Evolutionary conservation across 1,284 basidiomycete species (phyloP).

Genomic region (Puccinia coronata): DNA sequence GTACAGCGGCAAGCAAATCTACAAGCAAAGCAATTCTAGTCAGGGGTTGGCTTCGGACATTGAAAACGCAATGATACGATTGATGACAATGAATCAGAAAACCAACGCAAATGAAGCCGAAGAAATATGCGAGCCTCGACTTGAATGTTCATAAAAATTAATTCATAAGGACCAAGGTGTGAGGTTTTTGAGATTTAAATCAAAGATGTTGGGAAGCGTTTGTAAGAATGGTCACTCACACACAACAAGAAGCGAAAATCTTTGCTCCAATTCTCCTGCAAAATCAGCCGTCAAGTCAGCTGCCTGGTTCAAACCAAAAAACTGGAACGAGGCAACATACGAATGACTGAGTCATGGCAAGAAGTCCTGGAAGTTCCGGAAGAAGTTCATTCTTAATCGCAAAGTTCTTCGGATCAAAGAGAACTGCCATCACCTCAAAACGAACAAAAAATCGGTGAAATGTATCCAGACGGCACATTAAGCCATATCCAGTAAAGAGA

Average conservation of each 20-base stretch:
- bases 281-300: neutral
- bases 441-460: neutral
- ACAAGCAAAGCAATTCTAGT: neutral
- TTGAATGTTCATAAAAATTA: neutral
- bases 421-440: neutral
- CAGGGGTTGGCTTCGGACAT: neutral
- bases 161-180: no score
- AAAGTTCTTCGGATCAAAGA: neutral
- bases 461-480: neutral
- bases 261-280: neutral
- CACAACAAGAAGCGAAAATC: neutral
- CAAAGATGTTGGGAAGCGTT: neutral
- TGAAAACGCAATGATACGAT: neutral
- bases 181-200: neutral
- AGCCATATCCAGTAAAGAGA: neutral
- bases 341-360: neutral
- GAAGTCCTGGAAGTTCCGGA: neutral
- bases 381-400: neutral
- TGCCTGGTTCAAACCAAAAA: neutral
- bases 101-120: neutral
- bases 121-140: slow-evolving; percentile 4
- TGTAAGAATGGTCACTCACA: neutral
- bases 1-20: slow-evolving; percentile 9
- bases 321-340: neutral
- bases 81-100: neutral